Evolutionary conservation across 2,329 filamentous ascomycete species (phyloP), one percentile per base, ranked within the genome.

Genomic region (Diaporthe citriasiana): DNA sequence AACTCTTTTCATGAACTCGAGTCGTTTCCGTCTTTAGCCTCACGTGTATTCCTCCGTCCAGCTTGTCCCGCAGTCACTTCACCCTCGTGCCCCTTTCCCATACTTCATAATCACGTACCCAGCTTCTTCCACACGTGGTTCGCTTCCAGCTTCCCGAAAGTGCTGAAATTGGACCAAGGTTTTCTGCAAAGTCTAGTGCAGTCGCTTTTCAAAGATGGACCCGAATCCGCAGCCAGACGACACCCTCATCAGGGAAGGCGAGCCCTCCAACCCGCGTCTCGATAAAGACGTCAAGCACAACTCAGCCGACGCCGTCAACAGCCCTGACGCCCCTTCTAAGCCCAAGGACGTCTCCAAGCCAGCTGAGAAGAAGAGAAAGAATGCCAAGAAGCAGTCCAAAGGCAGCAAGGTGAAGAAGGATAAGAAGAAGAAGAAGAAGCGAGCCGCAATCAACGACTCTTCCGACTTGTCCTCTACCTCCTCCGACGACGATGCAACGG

Each of bases 211-310:
- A 22, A 55, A 10, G 35, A 74, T 74, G 73, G 73, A 74, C 35
- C 51, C 73, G 9, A 42, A 47, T 19, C 50, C 55, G 19, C 73
- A 72, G 35, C 60, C 69, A 22, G 55, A 60, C 9, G 17, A 56
- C 45, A 35, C 53, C 55, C 33, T 74, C 42, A 68, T 72, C 22
- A 50, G 70, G 30, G 73, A 72, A 15, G 70, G 73, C 45, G 73
- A 47, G 33, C 53, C 60, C 9, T 38, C 59, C 9, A 66, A 72
- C 38, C 27, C 70, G n/a, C 60, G 45, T 15, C 51, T 47, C 30
- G 50, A 69, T n/a, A 25, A 71, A 8, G 73, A 74, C 30, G 70
- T 60, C 22, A 74, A 72, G 30, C 53, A 30, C 27, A 63, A 59
- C 12, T 56, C 38, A 15, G 35, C 60, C 19, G 70, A 60, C 4